Conservation (phyloP, 805 yeast genomes). For the Nakazawaea populi region DNA sequence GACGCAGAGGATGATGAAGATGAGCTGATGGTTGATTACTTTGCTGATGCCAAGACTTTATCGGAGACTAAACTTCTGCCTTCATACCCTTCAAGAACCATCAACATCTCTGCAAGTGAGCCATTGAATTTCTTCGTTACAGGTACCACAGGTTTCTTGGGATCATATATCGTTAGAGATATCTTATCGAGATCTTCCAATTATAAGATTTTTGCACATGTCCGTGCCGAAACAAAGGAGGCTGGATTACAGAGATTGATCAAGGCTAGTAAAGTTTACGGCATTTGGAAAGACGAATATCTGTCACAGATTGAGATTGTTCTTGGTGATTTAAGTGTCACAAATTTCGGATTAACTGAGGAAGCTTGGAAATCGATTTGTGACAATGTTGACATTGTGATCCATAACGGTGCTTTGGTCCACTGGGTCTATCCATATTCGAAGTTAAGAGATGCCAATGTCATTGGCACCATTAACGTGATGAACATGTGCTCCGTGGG, state of each 20-base stretch:
- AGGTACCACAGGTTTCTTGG: constrained; percentile 95
- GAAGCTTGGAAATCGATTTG: constrained; percentile 54
- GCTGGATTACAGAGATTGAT: constrained; percentile 74
- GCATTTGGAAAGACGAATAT: constrained; percentile 68
- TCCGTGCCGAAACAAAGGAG: constrained; percentile 66
- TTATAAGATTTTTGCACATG: constrained; percentile 78
- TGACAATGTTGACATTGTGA: constrained; percentile 65
- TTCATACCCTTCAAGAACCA: constrained; percentile 39
- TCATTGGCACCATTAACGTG: constrained; percentile 79
- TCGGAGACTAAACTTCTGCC: constrained; percentile 32
- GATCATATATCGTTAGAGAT: constrained; percentile 81
- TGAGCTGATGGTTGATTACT: constrained; percentile 41
- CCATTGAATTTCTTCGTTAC: constrained; percentile 72
- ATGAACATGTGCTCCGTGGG: constrained; percentile 73
- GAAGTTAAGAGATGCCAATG: constrained; percentile 89
- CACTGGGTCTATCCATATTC: constrained; percentile 98
- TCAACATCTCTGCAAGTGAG: constrained; percentile 28
- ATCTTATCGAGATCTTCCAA: constrained; percentile 50
- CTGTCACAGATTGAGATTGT: constrained; percentile 58
- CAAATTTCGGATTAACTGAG: constrained; percentile 64
- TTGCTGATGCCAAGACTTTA: constrained; percentile 64
- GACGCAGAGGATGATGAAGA: constrained; percentile 21
- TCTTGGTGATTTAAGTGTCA: constrained; percentile 71
- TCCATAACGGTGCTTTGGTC: constrained; percentile 96
- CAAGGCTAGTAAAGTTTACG: constrained; percentile 75